Evolutionary conservation across 345 rosid species (phyloP), one percentile per base, ranked within the genome.

Genomic region (Rhizophora apiculata): DNA sequence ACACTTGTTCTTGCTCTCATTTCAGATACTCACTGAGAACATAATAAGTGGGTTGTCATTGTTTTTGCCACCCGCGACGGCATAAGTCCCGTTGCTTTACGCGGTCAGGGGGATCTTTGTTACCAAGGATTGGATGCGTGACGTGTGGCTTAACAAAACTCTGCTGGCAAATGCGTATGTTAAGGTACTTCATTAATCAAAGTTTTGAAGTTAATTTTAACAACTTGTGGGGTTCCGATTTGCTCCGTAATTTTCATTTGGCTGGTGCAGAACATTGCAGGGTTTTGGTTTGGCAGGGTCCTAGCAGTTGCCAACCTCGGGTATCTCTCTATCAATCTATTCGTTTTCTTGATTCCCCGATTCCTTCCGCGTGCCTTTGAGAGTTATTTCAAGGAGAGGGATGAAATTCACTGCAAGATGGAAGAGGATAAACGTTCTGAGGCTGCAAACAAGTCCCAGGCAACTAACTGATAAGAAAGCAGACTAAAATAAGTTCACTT

Each of bases 21-120:
- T 86, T 76, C 99, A 95, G 78, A 92, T 95, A 62, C 86, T 95
- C 24, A 85, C 96, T 0, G 96, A 92, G 80, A 95, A 90, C 69
- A 65, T 90, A 8, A 82, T 92, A 22, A 86, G 91, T 29, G 83
- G 98, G 48, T 29, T 92, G 54, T 87, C 93, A 2, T 74, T 90
- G 52, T 90, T 92, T 67, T 95, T 96, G 8, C 83, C 89, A 0
- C 98, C 99, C 2, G 96, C 92, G 64, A 85, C 96, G 74, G 96
- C 94, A 1, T 64, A 92, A 16, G 96, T 92, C 15, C 99, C 96
- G 0, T 22, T 95, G 74, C 81, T 92, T 52, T 95, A 92, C 62
- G 88, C 98, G 0, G 87, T 86, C 3, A 82, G 94, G 81, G 83
- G 99, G 78, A 74, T 85, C 74, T 92, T 90, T 61, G 91, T 92